phyloP scores from a whole-genome alignment of 306 rosid species.

The Quercus aquifolioides region DNA sequence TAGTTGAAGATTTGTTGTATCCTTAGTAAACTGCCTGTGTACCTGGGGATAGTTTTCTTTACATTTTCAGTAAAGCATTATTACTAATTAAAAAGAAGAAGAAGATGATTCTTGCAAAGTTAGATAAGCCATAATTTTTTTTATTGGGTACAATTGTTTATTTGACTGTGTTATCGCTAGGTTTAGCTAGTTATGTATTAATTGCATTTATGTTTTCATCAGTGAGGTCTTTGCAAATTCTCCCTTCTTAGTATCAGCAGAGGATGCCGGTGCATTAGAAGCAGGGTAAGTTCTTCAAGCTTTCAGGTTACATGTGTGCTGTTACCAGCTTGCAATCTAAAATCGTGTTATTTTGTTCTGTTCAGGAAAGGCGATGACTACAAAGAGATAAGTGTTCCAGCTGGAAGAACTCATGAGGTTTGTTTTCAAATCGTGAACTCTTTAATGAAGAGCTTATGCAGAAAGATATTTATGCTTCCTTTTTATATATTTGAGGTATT shows the following conservation, averaged over 20 bases:
- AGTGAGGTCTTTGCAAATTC: slow-evolving; percentile 89
- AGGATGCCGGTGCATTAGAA: slow-evolving; percentile 67
- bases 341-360: slow-evolving; percentile 13
- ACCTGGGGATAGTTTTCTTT: too few species aligned
- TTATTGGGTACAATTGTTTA: background rate
- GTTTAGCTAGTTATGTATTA: slow-evolving; percentile 22
- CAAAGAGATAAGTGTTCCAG: slow-evolving; percentile 72
- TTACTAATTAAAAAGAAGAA: too few species aligned
- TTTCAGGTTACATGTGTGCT: background rate
- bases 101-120: background rate
- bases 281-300: slow-evolving; percentile 41
- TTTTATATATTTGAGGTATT: background rate
- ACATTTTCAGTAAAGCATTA: too few species aligned
- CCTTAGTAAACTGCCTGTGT: too few species aligned
- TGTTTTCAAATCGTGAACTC: background rate
- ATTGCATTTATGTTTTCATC: slow-evolving; percentile 27
- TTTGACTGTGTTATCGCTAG: slow-evolving; percentile 4
- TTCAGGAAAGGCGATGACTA: slow-evolving; percentile 68
- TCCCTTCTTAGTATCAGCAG: slow-evolving; percentile 95
- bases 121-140: background rate
- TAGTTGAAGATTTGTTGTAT: too few species aligned
- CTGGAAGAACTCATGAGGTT: slow-evolving; percentile 91
- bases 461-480: background rate
- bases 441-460: background rate
- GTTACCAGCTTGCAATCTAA: background rate